Conservation (phyloP, 2,329 filamentous ascomycete species). For the Penicillium sp. region DNA sequence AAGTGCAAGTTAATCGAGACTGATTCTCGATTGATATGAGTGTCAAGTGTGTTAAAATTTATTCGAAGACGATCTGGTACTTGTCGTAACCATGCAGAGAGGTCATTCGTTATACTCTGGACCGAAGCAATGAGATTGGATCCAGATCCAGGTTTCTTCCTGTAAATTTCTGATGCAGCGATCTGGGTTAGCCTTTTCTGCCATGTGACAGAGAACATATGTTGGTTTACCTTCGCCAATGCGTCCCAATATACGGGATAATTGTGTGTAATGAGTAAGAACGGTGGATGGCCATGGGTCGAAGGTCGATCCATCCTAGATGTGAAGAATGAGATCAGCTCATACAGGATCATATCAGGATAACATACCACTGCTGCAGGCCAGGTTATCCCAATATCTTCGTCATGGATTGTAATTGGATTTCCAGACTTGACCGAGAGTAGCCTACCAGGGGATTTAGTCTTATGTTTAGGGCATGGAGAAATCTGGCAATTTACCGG, state of each 20-base stretch:
- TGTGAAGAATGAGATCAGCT: background rate
- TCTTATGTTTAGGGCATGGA: background rate
- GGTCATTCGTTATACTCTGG: conserved; percentile 51
- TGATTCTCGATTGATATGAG: conserved; percentile 48
- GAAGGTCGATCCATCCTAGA: conserved; percentile 18
- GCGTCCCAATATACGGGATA: conserved; percentile 54
- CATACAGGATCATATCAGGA: background rate
- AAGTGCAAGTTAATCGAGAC: conserved; percentile 57
- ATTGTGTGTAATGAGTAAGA: conserved; percentile 53
- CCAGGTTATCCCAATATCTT: conserved; percentile 51
- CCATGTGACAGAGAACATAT: too few relatives aligned
- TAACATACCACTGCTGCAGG: conserved; percentile 31
- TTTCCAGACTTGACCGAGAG: conserved; percentile 56
- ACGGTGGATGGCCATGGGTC: conserved; percentile 49
- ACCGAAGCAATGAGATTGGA: conserved; percentile 52
- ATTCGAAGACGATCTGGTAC: conserved; percentile 51
- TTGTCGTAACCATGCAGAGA: conserved; percentile 52
- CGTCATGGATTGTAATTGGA: conserved; percentile 55
- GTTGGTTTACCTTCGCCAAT: conserved; percentile 41
- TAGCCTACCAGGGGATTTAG: conserved; percentile 34
- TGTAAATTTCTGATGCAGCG: conserved; percentile 46
- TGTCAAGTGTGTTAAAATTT: conserved; percentile 47
- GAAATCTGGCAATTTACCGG: conserved; percentile 28
- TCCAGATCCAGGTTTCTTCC: conserved; percentile 49
- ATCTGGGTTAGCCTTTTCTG: conserved; percentile 10